A percentile compares a stretch with the other conserved stretches of the same genome.
Evolutionary conservation across 78 protist genomes (phyloP).

Genomic region (Monocercomonoides exilis): DNA sequence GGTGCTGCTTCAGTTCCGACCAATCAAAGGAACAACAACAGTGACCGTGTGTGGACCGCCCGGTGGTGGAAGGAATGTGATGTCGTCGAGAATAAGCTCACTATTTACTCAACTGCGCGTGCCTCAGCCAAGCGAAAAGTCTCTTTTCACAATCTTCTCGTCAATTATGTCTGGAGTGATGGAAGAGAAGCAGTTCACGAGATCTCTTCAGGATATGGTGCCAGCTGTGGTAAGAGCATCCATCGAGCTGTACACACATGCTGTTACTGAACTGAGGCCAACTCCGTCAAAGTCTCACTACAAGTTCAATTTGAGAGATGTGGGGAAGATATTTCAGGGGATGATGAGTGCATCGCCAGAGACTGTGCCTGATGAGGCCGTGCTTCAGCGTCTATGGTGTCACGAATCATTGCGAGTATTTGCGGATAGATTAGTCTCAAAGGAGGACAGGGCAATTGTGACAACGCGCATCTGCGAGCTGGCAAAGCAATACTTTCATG

Average conservation of each 20-base stretch:
- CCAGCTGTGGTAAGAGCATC: too few species aligned
- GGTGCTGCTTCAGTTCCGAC: neutral
- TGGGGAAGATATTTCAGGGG: conserved; percentile 46
- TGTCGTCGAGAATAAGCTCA: conserved; percentile 47
- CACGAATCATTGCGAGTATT: conserved; percentile 46
- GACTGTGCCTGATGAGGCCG: neutral
- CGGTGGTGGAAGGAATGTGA: conserved; percentile 54
- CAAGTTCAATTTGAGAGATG: conserved; percentile 57
- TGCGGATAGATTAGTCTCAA: conserved; percentile 30
- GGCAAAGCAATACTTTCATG: too few species aligned
- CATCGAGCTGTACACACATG: conserved; percentile 26
- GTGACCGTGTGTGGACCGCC: conserved; percentile 7
- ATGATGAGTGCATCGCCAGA: neutral
- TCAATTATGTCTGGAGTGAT: conserved; percentile 49
- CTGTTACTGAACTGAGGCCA: conserved; percentile 37
- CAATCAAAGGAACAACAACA: neutral
- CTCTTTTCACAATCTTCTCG: conserved; percentile 44
- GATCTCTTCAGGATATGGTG: too few species aligned
- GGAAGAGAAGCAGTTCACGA: conserved; percentile 39
- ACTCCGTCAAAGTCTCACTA: conserved; percentile 59
- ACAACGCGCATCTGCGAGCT: neutral
- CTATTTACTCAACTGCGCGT: conserved; percentile 40
- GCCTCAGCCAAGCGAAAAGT: conserved; percentile 29
- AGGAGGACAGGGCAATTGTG: conserved; percentile 16
- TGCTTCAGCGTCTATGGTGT: conserved; percentile 43